Conservation (phyloP, 2,329 filamentous ascomycete species). For the Hypoxylon sp. region DNA sequence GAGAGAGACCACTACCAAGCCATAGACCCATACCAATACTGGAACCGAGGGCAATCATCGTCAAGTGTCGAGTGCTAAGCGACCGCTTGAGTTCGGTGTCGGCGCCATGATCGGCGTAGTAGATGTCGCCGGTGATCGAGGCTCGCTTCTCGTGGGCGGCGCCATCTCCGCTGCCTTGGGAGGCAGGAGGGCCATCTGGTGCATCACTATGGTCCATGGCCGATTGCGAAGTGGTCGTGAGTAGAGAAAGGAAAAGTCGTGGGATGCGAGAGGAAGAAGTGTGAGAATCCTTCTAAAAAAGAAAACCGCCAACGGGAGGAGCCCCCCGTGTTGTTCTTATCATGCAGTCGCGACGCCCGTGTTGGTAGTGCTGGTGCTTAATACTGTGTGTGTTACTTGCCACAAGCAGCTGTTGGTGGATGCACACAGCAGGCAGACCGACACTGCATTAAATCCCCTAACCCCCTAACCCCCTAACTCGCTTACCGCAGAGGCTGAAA, state of each 20-base stretch:
- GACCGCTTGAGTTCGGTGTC: constrained; percentile 57
- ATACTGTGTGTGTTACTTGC: constrained; percentile 6
- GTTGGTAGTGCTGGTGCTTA: neutral
- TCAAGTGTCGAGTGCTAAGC: constrained; percentile 63
- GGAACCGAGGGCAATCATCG: constrained; percentile 66
- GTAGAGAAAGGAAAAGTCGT: neutral
- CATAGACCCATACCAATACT: constrained; percentile 64
- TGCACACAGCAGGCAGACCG: neutral
- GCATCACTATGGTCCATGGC: constrained; percentile 30
- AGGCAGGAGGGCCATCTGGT: constrained; percentile 46
- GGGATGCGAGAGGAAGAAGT: neutral
- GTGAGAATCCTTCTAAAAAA: constrained; percentile 7
- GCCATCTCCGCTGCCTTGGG: constrained; percentile 52
- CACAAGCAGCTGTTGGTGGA: neutral
- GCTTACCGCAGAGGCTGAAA: constrained; percentile 18
- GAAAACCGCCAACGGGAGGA: neutral
- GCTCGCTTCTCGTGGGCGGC: constrained; percentile 49
- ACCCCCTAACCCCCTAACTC: neutral
- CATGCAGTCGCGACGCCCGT: constrained; percentile 1
- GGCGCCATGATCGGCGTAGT: constrained; percentile 40
- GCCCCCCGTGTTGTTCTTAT: constrained; percentile 14
- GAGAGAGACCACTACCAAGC: constrained; percentile 61
- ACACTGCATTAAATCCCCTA: no score
- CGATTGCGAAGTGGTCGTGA: neutral
- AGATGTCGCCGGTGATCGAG: constrained; percentile 35